Evolutionary conservation across 1,284 basidiomycete species (phyloP).

Genomic region (Ganoderma multipileum): DNA sequence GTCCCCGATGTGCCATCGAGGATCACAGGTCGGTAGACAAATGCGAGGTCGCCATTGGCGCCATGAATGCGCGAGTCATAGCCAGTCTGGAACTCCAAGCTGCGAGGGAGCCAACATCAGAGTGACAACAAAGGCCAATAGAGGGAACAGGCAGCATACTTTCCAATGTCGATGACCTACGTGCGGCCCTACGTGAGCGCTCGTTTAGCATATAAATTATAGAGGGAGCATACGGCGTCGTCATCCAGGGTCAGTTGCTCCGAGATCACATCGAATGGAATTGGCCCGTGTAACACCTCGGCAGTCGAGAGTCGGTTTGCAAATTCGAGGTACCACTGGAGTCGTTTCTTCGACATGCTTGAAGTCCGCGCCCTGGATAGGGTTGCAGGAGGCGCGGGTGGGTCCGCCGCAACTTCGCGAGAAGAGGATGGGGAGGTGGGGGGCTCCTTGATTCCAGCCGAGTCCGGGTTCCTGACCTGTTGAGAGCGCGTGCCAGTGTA

Average conservation of each 20-base stretch:
- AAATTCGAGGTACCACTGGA: slow-evolving; percentile 38
- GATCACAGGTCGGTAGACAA: slow-evolving; percentile 59
- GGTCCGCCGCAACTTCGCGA: slow-evolving; percentile 5
- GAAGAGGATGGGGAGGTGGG: not conserved
- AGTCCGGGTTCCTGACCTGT: not conserved
- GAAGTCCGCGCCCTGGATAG: not conserved
- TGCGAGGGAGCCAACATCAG: slow-evolving; percentile 25
- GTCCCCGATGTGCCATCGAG: slow-evolving; percentile 52
- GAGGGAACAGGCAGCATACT: slow-evolving; percentile 8
- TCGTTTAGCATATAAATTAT: not conserved
- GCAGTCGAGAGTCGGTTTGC: slow-evolving; percentile 30
- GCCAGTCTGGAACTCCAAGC: slow-evolving; percentile 41
- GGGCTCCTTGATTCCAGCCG: not conserved
- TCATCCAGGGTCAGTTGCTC: slow-evolving; percentile 32
- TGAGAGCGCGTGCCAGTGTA: not conserved
- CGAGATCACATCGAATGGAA: slow-evolving; percentile 26
- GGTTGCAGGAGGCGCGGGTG: not conserved
- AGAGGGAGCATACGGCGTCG: slow-evolving; percentile 23
- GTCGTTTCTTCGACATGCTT: slow-evolving; percentile 10
- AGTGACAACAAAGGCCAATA: too few species aligned
- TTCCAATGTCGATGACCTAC: slow-evolving; percentile 13
- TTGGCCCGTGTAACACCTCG: slow-evolving; percentile 19
- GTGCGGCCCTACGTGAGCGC: not conserved
- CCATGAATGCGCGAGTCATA: slow-evolving; percentile 49
- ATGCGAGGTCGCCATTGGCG: slow-evolving; percentile 45